Evolutionary conservation across 78 protist genomes (phyloP), one percentile per base, ranked within the genome.

Genomic region (Cavenderia fasciculata): DNA sequence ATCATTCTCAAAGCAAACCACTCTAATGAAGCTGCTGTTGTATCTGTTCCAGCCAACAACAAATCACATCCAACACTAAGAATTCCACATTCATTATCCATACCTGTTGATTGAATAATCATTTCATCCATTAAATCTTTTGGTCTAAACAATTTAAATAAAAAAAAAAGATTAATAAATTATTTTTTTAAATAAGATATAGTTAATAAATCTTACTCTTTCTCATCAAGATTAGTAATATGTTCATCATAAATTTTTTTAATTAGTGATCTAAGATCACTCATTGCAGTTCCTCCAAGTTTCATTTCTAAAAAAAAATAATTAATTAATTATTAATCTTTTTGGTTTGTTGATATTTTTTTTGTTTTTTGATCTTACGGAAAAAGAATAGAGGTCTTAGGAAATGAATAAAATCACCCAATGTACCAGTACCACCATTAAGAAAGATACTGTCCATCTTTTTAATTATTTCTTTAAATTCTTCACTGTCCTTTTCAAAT

Each of bases 31-130:
- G 54, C 34, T 23, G 71, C 54, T n/a, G 59, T 23, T 21, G 88
- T 79, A 36, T 79, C 88, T 6, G 41, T 79, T n/a, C 69, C 74
- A 44, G 88, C 76, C 18, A 78, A n/a, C 2, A 79, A 38, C 7
- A 79, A 14, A 36, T 79, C 88, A 33, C 36, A 14, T 1, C 47
- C 56, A 25, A 72, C 62, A 16, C 49, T 61, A 1, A 40, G 5
- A 16, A 5, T 47, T 4, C 40, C 47, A 33, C n/a, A 34, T 10
- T 51, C 59, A 2, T 18, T 34, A 44, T 59, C 59, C 2, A 43
- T 33, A 0, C 38, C 3, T 19, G 29, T 57, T 40, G n/a, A 10
- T 10, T 21, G 27, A 27, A 38, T 43, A 43, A 74, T 74, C 12
- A 62, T 21, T 62, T 41, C 34, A 41, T 69, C 56, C 6, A 74